phyloP scores from a whole-genome alignment of 176 grass and related monocot genomes.

The Avena eriantha region DNA sequence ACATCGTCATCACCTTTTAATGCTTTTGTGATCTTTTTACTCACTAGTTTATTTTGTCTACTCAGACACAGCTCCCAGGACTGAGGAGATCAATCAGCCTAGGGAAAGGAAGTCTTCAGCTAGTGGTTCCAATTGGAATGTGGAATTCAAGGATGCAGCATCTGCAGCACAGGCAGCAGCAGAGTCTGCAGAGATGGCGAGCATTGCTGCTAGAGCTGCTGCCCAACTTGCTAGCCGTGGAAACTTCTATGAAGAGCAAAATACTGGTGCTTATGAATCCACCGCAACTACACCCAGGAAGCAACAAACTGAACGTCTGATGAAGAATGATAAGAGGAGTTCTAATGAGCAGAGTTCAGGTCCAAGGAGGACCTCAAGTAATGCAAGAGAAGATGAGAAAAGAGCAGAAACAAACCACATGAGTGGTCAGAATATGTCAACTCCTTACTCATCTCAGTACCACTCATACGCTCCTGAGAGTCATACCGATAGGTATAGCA shows the following conservation, averaged over 20 bases:
- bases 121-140: constrained; percentile 63
- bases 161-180: constrained; percentile 91
- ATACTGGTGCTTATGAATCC: constrained; percentile 46
- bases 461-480: constrained; percentile 36
- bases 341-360: constrained; percentile 39
- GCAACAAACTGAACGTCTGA: constrained; percentile 32
- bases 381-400: constrained; percentile 32
- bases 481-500: constrained; percentile 33
- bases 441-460: constrained; percentile 32
- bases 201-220: constrained; percentile 93
- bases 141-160: constrained; percentile 94
- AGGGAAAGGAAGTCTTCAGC: constrained; percentile 58
- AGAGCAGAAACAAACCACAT: constrained; percentile 35
- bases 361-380: constrained; percentile 42
- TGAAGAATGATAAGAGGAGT: constrained; percentile 36
- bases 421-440: constrained; percentile 42
- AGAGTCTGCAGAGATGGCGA: constrained; percentile 87
- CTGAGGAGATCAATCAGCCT: constrained; percentile 46
- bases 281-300: constrained; percentile 36
- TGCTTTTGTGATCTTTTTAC: constrained; percentile 30
- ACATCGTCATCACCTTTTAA: background rate
- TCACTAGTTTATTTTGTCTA: constrained; percentile 23
- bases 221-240: constrained; percentile 84
- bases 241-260: constrained; percentile 58
- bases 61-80: constrained; percentile 41